Evolutionary conservation across 768 basidiomycete genomes (phyloP).

Genomic region (Leccinellum albellum): DNA sequence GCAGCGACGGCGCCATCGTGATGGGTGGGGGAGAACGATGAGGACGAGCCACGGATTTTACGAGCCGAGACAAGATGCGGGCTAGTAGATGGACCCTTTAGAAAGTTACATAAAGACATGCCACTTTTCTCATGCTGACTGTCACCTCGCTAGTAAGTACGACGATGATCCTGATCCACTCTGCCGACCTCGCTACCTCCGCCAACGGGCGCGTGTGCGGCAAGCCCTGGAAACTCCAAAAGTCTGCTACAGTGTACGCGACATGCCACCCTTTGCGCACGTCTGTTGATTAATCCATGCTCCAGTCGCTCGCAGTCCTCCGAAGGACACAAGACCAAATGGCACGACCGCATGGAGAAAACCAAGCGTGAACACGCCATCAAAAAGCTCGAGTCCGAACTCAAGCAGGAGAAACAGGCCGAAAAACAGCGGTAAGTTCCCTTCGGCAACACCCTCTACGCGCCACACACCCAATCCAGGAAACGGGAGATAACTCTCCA

Average conservation of each 20-base stretch:
- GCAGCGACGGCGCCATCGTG: slow-evolving; percentile 41
- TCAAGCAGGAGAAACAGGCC: slow-evolving; percentile 72
- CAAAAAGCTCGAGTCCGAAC: slow-evolving; percentile 68
- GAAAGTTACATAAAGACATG: slow-evolving; percentile 24
- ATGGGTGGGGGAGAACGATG: background rate
- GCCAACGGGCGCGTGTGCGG: slow-evolving; percentile 65
- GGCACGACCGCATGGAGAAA: slow-evolving; percentile 68
- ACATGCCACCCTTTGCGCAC: background rate
- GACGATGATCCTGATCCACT: background rate
- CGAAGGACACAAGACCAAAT: slow-evolving; percentile 62
- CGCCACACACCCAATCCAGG: slow-evolving; percentile 33
- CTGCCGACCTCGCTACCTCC: slow-evolving; percentile 48
- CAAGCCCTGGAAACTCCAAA: slow-evolving; percentile 60
- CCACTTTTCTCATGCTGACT: slow-evolving; percentile 18
- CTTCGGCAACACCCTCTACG: background rate
- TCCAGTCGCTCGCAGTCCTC: slow-evolving; percentile 67
- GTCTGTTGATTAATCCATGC: slow-evolving; percentile 1
- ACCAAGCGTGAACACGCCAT: slow-evolving; percentile 62
- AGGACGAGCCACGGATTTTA: slow-evolving; percentile 2
- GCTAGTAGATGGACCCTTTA: background rate
- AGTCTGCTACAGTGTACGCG: slow-evolving; percentile 50
- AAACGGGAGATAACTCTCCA: slow-evolving; percentile 65
- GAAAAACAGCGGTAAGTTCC: slow-evolving; percentile 54
- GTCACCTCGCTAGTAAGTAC: background rate
- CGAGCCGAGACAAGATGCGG: background rate